phyloP scores from a whole-genome alignment of 1,284 basidiomycete species.

The Cryptococcus hybrid region DNA sequence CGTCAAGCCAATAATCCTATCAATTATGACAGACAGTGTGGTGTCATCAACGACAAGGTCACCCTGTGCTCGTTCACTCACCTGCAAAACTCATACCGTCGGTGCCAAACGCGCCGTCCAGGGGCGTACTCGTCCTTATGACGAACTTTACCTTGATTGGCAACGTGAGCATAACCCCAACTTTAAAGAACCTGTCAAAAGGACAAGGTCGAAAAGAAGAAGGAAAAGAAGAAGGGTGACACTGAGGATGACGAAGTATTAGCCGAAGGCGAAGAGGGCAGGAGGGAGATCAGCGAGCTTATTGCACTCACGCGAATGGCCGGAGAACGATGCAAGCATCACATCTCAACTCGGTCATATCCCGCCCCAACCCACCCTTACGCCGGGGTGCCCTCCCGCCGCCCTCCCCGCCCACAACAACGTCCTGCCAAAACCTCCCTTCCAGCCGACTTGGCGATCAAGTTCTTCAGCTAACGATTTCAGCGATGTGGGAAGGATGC shows the following conservation, averaged over 20 bases:
- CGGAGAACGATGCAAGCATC: constrained; percentile 48
- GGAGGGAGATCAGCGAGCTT: constrained; percentile 64
- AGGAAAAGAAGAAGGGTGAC: constrained; percentile 5
- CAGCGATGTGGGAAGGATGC: constrained; percentile 31
- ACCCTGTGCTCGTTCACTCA: constrained; percentile 93
- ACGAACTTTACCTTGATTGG: constrained; percentile 88
- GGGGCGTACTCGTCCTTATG: constrained; percentile 81
- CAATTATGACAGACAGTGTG: constrained; percentile 90
- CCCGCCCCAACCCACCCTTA: not conserved
- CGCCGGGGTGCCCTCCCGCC: not conserved
- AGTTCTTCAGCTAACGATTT: constrained; percentile 20
- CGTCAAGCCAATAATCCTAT: constrained; percentile 59
- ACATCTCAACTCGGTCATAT: not conserved
- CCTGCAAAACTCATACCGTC: constrained; percentile 98
- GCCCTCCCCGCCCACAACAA: not conserved
- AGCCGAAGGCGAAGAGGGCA: constrained; percentile 64
- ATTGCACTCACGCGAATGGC: constrained; percentile 59
- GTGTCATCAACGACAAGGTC: constrained; percentile 94
- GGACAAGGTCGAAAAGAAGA: constrained; percentile 39
- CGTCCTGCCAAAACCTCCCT: constrained; percentile 2
- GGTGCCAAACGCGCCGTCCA: constrained; percentile 90
- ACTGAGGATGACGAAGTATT: constrained; percentile 13
- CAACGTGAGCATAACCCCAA: constrained; percentile 89
- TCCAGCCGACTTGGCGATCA: constrained; percentile 21
- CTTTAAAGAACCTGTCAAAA: constrained; percentile 88